Evolutionary conservation across 371 early-diverging fungal species (phyloP), one percentile per base, ranked within the genome.

Genomic region (Neoconidiobolus thromboides): DNA sequence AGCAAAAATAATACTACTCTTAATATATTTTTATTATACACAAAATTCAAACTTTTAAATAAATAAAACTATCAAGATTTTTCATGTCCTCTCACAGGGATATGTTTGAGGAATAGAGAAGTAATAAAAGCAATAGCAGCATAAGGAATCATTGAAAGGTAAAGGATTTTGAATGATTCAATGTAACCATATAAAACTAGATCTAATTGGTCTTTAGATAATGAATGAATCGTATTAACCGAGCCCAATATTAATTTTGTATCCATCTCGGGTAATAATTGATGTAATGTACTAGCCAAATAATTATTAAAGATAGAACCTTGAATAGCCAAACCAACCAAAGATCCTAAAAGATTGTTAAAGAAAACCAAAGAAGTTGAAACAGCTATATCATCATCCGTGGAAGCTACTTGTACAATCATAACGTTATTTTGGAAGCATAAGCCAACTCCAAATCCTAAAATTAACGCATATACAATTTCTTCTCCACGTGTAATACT

Each of bases 221-320:
- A 12, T 10, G 7, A 10, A 3, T 37, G 7, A 12, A 58, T 36
- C 3, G 2, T 36, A 2, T 46, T 39, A 10, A 58, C 12, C 48
- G 48, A 37, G 2, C 36, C 42, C 10, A 37, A 15, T 14, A 46
- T 36, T 14, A 39, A 2, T n/a, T 48, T 46, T 47, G 10, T 48
- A 46, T 2, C 14, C 2, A 48, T 5, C 12, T 39, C 9, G 37
- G 58, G 46, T n/a, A 58, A 6, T 38, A 40, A 14, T 5, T 12
- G 5, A 14, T 15, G 26, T 7, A 57, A 36, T 2, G 41, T 41
- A 2, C 60, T 5, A 12, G 48, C 49, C n/a, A 65, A 43, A 14
- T 15, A 52, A 64, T 77, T 77, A 66, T 72, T 73, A 67, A 77
- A 74, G 4, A 78, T 62, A 5, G 77, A 60, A 3, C 76, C 76